These are phyloP conservation scores for Phialophora tarda DNA, from an alignment of 2,329 filamentous ascomycete genomes.

Conservation along the genomic window DNA sequence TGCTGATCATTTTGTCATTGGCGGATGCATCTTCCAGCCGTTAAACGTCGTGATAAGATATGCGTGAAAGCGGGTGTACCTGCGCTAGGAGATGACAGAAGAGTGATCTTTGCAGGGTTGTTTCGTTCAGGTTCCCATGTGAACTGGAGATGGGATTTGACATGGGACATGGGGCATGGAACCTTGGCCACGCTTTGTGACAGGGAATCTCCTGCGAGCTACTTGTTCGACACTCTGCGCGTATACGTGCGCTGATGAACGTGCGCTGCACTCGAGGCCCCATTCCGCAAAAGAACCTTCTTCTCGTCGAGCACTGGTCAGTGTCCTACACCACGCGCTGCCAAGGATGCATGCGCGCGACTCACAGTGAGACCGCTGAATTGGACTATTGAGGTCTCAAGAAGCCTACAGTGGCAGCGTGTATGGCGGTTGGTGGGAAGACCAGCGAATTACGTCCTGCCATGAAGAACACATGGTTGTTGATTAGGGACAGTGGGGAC, in stretches of 20 bases:
- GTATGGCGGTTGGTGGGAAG: not conserved
- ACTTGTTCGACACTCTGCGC: not conserved
- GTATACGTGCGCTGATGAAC: not conserved
- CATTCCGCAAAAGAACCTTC: not conserved
- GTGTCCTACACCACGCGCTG: not conserved
- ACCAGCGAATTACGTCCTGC: not conserved
- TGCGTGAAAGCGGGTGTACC: not conserved
- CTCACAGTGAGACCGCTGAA: not conserved
- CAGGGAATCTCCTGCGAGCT: not conserved
- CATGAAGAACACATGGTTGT: not conserved
- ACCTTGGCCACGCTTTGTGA: not conserved
- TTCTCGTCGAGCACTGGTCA: not conserved
- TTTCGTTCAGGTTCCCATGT: not conserved
- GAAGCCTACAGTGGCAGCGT: not conserved
- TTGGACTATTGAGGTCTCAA: not conserved
- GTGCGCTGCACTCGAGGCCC: not conserved
- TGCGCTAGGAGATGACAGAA: not conserved
- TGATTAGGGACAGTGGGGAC: not conserved
- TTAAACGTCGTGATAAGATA: not conserved
- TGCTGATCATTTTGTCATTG: not conserved
- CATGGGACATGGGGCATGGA: not conserved
- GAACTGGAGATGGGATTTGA: not conserved
- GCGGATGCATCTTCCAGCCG: slow-evolving; percentile 9
- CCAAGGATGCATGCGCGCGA: not conserved
- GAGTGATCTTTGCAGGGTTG: slow-evolving; percentile 4